Evolutionary conservation across 805 yeast species (phyloP).

Genomic region (Candida orba): DNA sequence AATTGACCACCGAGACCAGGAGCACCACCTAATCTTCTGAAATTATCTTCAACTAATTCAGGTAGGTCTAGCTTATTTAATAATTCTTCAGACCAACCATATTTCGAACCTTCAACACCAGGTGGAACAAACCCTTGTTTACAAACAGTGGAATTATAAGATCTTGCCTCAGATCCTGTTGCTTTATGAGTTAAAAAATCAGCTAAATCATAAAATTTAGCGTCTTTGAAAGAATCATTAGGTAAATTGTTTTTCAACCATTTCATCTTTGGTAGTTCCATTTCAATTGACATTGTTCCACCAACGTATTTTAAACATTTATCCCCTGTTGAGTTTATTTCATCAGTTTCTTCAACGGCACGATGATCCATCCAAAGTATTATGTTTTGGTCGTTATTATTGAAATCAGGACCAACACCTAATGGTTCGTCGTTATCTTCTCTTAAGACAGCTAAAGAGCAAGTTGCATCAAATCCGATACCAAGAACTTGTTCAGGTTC

Average conservation of each 20-base stretch:
- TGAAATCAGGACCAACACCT: constrained; percentile 89
- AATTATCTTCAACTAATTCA: constrained; percentile 73
- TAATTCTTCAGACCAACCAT: constrained; percentile 89
- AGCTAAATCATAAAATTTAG: constrained; percentile 87
- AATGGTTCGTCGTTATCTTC: constrained; percentile 61
- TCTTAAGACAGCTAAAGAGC: constrained; percentile 80
- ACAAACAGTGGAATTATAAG: constrained; percentile 87
- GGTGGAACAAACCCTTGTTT: constrained; percentile 92
- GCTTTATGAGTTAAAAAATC: constrained; percentile 91
- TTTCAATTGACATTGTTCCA: constrained; percentile 95
- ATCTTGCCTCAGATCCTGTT: constrained; percentile 79
- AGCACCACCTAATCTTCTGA: constrained; percentile 76
- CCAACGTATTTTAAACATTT: constrained; percentile 86
- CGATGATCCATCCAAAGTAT: constrained; percentile 99
- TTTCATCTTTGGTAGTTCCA: constrained; percentile 95
- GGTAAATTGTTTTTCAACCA: constrained; percentile 91
- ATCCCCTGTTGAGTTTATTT: constrained; percentile 75
- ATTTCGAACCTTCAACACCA: constrained; percentile 78
- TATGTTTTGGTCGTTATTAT: constrained; percentile 67
- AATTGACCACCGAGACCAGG: constrained; percentile 66
- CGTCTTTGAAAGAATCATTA: constrained; percentile 42
- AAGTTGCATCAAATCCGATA: constrained; percentile 95
- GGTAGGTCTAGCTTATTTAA: constrained; percentile 59
- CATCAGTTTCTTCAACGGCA: constrained; percentile 73
- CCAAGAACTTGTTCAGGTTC: constrained; percentile 67